Base-by-base conservation (phyloP, 306 rosid genomes). In the Quercus ilex region DNA sequence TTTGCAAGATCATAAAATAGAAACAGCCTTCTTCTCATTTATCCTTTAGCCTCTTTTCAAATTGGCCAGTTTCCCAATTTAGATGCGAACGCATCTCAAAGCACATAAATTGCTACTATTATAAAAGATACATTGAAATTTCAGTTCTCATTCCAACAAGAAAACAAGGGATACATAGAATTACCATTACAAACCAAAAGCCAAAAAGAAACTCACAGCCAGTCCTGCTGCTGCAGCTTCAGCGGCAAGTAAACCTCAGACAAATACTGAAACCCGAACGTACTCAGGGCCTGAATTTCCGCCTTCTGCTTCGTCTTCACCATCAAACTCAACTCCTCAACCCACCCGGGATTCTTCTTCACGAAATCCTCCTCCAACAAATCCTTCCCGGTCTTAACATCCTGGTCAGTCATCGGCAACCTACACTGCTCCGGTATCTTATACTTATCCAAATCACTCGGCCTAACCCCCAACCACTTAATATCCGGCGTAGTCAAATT, bases 261-360 rank as follows among this genome's bases (percentile, higher is more conserved):
- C 76, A 92, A 81, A 83, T 94, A 94, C 80, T 94, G 98, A 70
- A 94, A 94, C 35, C 98, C 97, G 15, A 94, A 94, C 4, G 96
- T 33, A 74, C 98, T 92, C 87, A 94, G 79, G 41, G 98, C 98
- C 84, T 94, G 98, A 86, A 94, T 94, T 76, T 94, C 98, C 8
- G 97, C 98, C 91, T 94, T 94, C 83, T 94, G 97, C 92, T 89
- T 91, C 13, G 94, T 92, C 79, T 94, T 94, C 87, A 94, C 97
- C 98, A 94, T 94, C 84, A 94, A 88, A 2, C 87, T 77, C 69
- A 94, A 85, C 80, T 94, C 98, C 74, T 92, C 97, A 58, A 94
- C 98, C 98, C 97, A 94, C 17, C 92, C 94, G 0, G 98, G 97
- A 84, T 94, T 94, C 87, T 94, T 94, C 85, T 94, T 94, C 49